Evolutionary conservation across 768 basidiomycete species (phyloP), one percentile per base, ranked within the genome.

Genomic region (Chalciporus piperatus): DNA sequence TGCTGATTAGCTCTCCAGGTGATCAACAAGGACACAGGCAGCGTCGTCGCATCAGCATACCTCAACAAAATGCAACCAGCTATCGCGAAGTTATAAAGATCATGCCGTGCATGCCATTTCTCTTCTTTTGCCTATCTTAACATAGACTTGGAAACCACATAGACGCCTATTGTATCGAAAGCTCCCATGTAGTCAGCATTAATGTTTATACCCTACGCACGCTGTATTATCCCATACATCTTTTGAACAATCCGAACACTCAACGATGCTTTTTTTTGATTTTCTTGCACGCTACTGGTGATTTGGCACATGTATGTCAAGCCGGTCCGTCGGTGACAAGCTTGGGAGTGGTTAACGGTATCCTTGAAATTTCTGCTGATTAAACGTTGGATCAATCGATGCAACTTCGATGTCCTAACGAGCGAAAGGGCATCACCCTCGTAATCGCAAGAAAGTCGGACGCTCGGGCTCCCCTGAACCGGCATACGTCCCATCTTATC

Each of bases 11-110:
- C 35, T 30, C 2, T 7, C 13, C 55, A 88, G 85, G 73, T 89
- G 41, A 57, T 79, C 35, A 81, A 86, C 64, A 84, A 81, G 56
- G 67, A 73, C 45, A 74, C 76, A 3, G 83, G 84, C 16, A 71
- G 79, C 51, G 69, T 82, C 37, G 70, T 87, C 45, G 85, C 85
- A 8, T 86, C 85, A 1, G 84, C 83, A 1, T 79, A 82, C 54
- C 67, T 87, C 45, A 85, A 78, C 71, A 87, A 87, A 68, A 88
- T 87, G 85, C 84, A 88, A 63, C 86, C 87, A 5, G 58, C 51
- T 7, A 51, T 68, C 33, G 67, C 80, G 20, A 82, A 80, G 58
- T 69, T 83, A 51, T 83, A 64, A 60, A 55, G 14, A 27, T 17
- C 50, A 46, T 45, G 45, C 48, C 45, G 14, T 46, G 35, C 46